Evolutionary conservation across 2,329 filamentous ascomycete species (phyloP), one percentile per base, ranked within the genome.

Genomic region (Immersiporthe knoxdaviesiana): DNA sequence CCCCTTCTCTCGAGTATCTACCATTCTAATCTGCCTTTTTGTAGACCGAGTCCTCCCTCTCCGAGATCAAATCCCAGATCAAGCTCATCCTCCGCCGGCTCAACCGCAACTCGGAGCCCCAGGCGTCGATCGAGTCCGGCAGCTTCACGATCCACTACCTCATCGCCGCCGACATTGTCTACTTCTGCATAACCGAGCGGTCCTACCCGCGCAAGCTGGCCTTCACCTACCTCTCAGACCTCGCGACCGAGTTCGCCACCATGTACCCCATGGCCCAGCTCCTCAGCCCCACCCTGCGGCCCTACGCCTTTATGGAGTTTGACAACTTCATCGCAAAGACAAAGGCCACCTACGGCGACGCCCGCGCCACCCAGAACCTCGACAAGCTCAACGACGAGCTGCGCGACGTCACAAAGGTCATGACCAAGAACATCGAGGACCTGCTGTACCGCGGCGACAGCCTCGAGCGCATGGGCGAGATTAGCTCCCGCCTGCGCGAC

Each of bases 381-480:
- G 93, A 97, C 81, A 94, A 95, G 82, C 85, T 99, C 73, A 98
- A 99, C 78, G 93, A 97, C 78, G 97, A 99, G 85, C 88, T 99
- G 73, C 91, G 94, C 79, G 96, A 98, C 81, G 97, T 99, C 67
- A 98, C 96, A 1, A 94, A 97, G 83, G 94, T 99, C 77, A 99
- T 99, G 97, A 98, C 94, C 68, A 98, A 98, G 88, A 99, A 99
- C 80, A 98, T 99, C 74, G 96, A 99, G 84, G 96, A 99, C 80
- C 83, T 99, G 77, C 84, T 99, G 66, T 99, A 99, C 79, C 86
- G 97, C 72, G 96, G 96, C 37, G 96, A 99, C 79, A 96, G 91
- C 76, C 82, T 99, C 74, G 96, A 99, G 82, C 88, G 94, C 76
- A 99, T 99, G 96, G 95, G 96, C 71, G 95, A 98, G 83, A 91